Percentiles rank a stretch among this genome's conserved stretches.
Conservation (phyloP, 352 stramenopile species). For the Globisporangium ultimum region DNA sequence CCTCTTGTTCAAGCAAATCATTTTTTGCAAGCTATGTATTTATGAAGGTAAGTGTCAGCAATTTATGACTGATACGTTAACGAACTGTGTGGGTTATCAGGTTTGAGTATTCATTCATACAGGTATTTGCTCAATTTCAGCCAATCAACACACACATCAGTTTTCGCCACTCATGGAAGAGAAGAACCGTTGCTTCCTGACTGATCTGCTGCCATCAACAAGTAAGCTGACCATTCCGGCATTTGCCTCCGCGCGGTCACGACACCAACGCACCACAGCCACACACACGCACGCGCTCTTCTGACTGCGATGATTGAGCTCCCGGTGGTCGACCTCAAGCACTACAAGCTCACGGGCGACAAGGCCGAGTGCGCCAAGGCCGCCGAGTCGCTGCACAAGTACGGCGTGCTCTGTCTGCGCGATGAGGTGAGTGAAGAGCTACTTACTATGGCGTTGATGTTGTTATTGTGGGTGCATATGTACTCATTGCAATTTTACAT, state of each 20-base stretch:
- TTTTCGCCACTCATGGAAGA: neutral
- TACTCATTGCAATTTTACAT: too few relatives aligned
- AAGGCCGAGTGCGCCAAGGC: constrained; percentile 68
- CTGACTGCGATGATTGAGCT: constrained; percentile 58
- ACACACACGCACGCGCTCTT: constrained; percentile 5
- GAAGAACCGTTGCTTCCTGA: neutral
- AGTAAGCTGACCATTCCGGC: constrained; percentile 1
- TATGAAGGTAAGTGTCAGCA: neutral
- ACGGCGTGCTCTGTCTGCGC: constrained; percentile 79
- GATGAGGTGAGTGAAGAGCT: constrained; percentile 41
- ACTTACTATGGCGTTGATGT: neutral
- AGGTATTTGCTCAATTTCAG: neutral
- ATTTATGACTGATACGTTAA: too few relatives aligned
- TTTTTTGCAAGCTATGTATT: neutral
- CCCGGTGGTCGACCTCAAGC: constrained; percentile 76
- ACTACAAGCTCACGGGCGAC: constrained; percentile 74
- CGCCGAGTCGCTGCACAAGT: constrained; percentile 81
- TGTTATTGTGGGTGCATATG: neutral
- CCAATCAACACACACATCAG: neutral
- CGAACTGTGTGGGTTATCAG: neutral
- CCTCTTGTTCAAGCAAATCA: constrained; percentile 6
- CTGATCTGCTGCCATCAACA: constrained; percentile 2
- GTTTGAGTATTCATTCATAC: neutral
- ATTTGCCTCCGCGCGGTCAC: constrained; percentile 12
- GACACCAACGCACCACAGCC: neutral